These are phyloP conservation scores for Colletotrichum sp. DNA, from an alignment of 2,329 filamentous ascomycete species.

Conservation along the genomic window DNA sequence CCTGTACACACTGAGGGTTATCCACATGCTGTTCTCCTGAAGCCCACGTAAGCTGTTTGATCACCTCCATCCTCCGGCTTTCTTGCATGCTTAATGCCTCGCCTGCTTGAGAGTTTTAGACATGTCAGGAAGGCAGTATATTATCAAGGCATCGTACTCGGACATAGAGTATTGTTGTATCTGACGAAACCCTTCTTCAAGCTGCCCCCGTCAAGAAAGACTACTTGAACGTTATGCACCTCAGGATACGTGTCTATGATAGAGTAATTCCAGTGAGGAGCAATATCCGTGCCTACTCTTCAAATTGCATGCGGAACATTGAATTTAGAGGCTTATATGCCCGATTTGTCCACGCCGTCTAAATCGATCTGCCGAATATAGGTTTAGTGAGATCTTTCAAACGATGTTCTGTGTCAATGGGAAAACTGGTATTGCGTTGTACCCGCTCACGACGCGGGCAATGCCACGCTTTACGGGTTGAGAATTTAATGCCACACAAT, in stretches of 20 bases:
- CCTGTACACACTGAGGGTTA: not conserved
- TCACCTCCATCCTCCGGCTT: not conserved
- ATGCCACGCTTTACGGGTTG: not conserved
- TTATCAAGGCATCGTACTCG: not conserved
- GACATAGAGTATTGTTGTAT: not conserved
- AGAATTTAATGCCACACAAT: fast-evolving
- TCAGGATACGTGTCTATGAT: not conserved
- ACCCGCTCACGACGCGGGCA: not conserved
- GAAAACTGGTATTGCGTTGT: not conserved
- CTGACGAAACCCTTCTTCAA: not conserved
- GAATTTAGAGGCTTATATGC: too few relatives aligned
- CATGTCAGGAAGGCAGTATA: not conserved
- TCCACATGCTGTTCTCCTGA: not conserved
- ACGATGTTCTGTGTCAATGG: not conserved
- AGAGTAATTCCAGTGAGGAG: too few relatives aligned
- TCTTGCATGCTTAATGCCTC: not conserved
- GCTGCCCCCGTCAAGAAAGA: not conserved
- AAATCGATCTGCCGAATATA: too few relatives aligned
- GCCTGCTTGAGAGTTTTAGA: not conserved
- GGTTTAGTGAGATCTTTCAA: not conserved
- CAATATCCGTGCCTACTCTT: too few relatives aligned
- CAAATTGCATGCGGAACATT: too few relatives aligned
- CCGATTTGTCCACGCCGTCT: too few relatives aligned
- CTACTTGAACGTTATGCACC: not conserved
- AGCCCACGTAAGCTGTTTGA: not conserved